Evolutionary conservation across 2,329 filamentous ascomycete genomes (phyloP).

Genomic region (Trichoderma endophyticum): DNA sequence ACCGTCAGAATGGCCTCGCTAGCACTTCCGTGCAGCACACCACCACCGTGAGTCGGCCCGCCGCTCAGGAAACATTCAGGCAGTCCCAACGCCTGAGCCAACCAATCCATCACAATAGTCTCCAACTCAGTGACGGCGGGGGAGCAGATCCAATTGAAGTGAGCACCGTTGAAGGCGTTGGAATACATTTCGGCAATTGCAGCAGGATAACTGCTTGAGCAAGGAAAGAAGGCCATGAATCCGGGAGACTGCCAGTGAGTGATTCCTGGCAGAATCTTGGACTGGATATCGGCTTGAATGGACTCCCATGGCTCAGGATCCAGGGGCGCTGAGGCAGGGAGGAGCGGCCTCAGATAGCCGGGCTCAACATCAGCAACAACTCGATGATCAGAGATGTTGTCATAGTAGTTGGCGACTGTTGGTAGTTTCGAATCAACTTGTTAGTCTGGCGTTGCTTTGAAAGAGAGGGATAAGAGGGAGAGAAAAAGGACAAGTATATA

Average conservation of each 20-base stretch:
- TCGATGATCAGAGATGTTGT: constrained; percentile 64
- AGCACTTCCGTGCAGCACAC: constrained; percentile 91
- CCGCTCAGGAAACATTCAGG: constrained; percentile 72
- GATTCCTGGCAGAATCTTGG: constrained; percentile 84
- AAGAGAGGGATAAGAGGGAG: background rate
- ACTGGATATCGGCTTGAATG: constrained; percentile 80
- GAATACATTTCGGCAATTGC: constrained; percentile 93
- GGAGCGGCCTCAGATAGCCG: constrained; percentile 77
- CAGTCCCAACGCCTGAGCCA: constrained; percentile 71
- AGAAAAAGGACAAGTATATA: background rate
- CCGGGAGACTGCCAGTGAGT: constrained; percentile 95
- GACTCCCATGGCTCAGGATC: constrained; percentile 69
- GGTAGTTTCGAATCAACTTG: background rate
- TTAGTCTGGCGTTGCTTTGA: background rate
- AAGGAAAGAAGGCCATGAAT: constrained; percentile 95
- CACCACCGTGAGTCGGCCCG: constrained; percentile 69
- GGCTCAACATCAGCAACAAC: constrained; percentile 78
- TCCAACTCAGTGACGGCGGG: constrained; percentile 91
- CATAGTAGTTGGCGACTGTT: constrained; percentile 79
- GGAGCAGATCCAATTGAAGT: constrained; percentile 96
- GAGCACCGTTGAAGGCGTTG: constrained; percentile 80
- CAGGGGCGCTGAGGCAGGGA: constrained; percentile 64
- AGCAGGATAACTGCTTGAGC: constrained; percentile 73
- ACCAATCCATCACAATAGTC: constrained; percentile 89
- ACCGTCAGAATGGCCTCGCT: constrained; percentile 83